Base-by-base conservation (phyloP, 1,139 yeast genomes). In the Kodamaea sp. region DNA sequence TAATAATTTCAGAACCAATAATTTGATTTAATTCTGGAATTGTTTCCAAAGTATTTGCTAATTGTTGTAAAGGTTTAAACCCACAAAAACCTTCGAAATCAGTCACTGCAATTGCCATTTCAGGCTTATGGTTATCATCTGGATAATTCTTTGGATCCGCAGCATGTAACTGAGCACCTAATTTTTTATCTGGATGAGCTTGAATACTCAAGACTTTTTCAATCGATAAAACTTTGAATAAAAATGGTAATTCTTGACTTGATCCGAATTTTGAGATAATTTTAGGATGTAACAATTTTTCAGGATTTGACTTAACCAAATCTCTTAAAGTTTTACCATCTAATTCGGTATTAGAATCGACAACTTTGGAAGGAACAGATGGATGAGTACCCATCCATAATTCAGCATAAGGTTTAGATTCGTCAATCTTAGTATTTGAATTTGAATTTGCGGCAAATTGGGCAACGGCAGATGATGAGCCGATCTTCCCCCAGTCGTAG, bases 361-460 rank as follows among this genome's bases (percentile, higher is more conserved):
- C 73, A 32, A 78, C 75, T 38, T 67, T 67, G n/a, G 96, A 84
- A 12, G 97, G 97, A 9, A 86, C 89, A 36, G 85, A 84, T 37
- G 95, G 94, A 58, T 92, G 98, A 24, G 97, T 89, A 24, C 98
- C 98, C 98, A 92, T 92, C 98, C 98, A 92, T 52, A 92, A 73
- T 61, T 86, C 95, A 28, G 95, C 95, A 54, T 86, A 86, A 8
- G 95, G 97, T 59, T 82, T 79, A 33, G 70, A 41, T 52, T 82
- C 90, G 49, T 84, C 88, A 41, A 89, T 74, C 27, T 57, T 54
- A 39, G 81, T 66, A 28, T 71, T 57, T 6, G 87, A 76, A 62
- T 85, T 81, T 33, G 94, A 78, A 38, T 73, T 70, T 32, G 81
- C 71, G 30, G 96, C 95, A 61, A 80, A 92, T 58, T 76, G 83